Conservation (phyloP, 768 basidiomycete species). For the Lentinula raphanica region DNA sequence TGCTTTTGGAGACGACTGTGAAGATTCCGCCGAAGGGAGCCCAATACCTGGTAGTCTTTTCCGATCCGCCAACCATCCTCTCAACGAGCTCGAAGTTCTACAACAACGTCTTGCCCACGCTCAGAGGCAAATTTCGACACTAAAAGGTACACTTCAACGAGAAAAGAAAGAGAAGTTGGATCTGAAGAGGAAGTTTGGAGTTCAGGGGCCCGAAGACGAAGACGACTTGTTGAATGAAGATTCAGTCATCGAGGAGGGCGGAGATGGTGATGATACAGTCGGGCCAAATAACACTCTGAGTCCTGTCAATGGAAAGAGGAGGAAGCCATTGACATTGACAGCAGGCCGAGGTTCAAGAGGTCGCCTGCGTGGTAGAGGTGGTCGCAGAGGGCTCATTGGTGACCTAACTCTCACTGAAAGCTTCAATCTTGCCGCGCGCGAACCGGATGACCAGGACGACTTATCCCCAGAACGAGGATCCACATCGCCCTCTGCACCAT, state of each 20-base stretch:
- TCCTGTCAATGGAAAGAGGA: not conserved
- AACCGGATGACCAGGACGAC: not conserved
- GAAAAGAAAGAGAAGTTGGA: conserved; percentile 82
- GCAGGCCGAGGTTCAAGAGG: conserved; percentile 1
- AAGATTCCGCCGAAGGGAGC: conserved; percentile 61
- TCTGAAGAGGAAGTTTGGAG: conserved; percentile 49
- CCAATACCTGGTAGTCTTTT: conserved; percentile 46
- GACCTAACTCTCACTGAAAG: conserved; percentile 30
- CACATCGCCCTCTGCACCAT: conserved; percentile 26
- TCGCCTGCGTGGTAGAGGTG: conserved; percentile 21
- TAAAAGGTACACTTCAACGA: conserved; percentile 71
- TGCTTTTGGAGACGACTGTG: conserved; percentile 39
- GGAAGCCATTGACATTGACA: not conserved
- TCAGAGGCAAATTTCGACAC: conserved; percentile 77
- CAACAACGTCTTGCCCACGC: conserved; percentile 82
- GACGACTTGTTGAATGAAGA: conserved; percentile 19
- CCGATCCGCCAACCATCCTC: conserved; percentile 68
- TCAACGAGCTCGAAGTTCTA: conserved; percentile 75
- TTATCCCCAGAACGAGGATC: not conserved
- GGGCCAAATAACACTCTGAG: not conserved
- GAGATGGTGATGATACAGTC: conserved; percentile 7
- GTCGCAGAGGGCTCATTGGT: conserved; percentile 24
- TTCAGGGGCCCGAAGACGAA: conserved; percentile 24
- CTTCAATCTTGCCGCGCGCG: conserved; percentile 25
- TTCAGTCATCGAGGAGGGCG: conserved; percentile 18